These are phyloP conservation scores for Scedosporium minutisporum DNA, from an alignment of 2,329 filamentous ascomycete genomes.

Conservation along the genomic window DNA sequence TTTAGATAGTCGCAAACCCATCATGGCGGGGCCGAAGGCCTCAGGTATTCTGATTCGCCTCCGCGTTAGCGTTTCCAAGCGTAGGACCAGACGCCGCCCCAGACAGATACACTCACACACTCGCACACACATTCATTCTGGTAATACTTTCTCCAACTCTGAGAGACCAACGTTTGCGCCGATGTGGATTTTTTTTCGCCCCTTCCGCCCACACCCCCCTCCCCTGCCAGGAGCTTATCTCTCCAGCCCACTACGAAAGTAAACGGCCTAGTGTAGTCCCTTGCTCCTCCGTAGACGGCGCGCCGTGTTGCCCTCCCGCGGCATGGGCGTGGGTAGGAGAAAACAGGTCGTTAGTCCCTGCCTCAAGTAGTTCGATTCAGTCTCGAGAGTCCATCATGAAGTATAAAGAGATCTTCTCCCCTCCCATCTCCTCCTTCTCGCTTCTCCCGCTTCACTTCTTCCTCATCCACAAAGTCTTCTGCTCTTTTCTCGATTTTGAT, in stretches of 20 bases:
- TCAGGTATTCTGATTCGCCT: not conserved
- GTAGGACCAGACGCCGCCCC: too few relatives aligned
- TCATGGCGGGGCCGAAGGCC: not conserved
- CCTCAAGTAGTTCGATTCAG: not conserved
- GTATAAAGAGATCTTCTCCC: constrained; percentile 1
- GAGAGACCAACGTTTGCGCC: not conserved
- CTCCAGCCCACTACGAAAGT: not conserved
- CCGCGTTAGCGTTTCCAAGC: not conserved
- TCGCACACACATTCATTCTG: not conserved
- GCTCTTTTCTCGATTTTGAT: not conserved
- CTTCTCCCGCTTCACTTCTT: not conserved
- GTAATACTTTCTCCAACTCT: not conserved
- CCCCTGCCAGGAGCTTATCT: not conserved
- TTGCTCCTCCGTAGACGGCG: not conserved
- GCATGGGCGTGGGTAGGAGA: not conserved
- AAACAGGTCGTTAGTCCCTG: not conserved
- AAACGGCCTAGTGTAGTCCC: not conserved
- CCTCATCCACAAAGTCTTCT: not conserved
- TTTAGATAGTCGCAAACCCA: not conserved
- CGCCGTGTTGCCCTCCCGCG: not conserved
- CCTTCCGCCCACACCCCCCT: not conserved
- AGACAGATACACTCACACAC: not conserved
- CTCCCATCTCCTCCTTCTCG: not conserved
- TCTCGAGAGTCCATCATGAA: not conserved
- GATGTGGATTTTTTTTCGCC: not conserved